Conservation (phyloP, 1,284 basidiomycete species). For the Ceratobasidium sp. region DNA sequence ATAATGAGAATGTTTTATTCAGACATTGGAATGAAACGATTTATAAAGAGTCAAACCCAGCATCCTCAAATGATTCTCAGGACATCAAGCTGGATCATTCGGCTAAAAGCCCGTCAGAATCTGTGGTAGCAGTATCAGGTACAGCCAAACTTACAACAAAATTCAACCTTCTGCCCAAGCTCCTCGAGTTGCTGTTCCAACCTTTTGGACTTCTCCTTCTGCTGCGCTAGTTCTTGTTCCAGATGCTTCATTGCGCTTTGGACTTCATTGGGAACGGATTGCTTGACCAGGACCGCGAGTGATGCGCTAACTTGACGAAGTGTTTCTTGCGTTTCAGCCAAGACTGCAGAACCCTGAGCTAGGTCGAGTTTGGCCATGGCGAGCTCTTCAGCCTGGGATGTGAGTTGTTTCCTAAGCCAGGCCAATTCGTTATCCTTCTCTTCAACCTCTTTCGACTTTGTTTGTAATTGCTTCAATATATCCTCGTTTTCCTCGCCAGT, state of each 20-base stretch:
- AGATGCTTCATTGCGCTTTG: neutral
- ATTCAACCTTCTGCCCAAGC: neutral
- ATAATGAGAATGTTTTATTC: too few relatives aligned
- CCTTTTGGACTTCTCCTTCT: neutral
- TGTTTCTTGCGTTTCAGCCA: neutral
- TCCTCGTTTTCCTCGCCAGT: constrained; percentile 4
- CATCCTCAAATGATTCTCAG: too few relatives aligned
- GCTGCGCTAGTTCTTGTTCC: neutral
- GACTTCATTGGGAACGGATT: neutral
- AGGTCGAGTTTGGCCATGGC: neutral
- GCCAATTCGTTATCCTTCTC: neutral
- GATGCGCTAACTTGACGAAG: neutral
- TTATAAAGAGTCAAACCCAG: too few relatives aligned
- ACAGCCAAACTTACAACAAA: neutral
- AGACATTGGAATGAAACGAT: too few relatives aligned
- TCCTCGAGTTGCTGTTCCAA: neutral
- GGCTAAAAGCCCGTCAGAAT: neutral
- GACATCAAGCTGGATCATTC: too few relatives aligned
- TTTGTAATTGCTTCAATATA: neutral
- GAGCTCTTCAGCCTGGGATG: neutral
- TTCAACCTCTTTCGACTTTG: neutral
- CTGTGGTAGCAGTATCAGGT: neutral
- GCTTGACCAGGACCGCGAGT: neutral
- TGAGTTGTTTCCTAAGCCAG: neutral
- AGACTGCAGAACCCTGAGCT: neutral